Base-by-base conservation (phyloP, 169 alveolate species). In the Cryptosporidium xiaoi region DNA sequence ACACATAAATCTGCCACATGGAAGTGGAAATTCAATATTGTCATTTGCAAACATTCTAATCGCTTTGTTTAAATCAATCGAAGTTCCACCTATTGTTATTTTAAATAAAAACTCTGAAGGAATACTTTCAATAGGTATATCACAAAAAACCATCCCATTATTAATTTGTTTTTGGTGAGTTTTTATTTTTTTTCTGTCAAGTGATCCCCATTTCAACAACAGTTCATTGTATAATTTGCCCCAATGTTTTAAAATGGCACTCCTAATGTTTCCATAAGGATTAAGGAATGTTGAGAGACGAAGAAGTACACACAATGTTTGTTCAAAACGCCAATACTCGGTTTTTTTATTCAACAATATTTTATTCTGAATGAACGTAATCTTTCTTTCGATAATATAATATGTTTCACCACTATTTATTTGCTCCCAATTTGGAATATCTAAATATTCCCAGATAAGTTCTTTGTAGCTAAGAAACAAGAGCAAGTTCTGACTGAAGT, bases 1-100 rank as follows among this genome's bases (percentile, higher is more conserved):
- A 33, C 53, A 56, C 18, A 71, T 71, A 33, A 71, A 71, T 34
- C 84, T 71, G 24, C 69, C 84, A 36, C 84, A 71, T 51, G 84
- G 84, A 53, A 55, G 56, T 7, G 44, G 56, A 36, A 34, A 31
- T 33, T 71, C 40, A 33, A 33, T 53, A 27, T 71, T 56, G 18
- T 24, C 58, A n/a, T 53, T 29, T 20, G 68, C 18, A 55, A 56
- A 71, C n/a, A 71, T 31, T 55, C 29, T 20, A 5, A 71, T 56
- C 27, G 84, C 84, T 33, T 71, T 66, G 27, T 6, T 34, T 24
- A 71, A 34, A 34, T 65, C 31, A 31, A 71, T 34, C 7, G 24
- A 51, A 29, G 33, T 71, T 13, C 84, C 84, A 15, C 69, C 84
- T 10, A 71, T 0, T n/a, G 69, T 71, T 10, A 71, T 51, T 5